Evolutionary conservation across 139 green algal genomes (phyloP), one percentile per base, ranked within the genome.

Genomic region (Chlorella sp.): DNA sequence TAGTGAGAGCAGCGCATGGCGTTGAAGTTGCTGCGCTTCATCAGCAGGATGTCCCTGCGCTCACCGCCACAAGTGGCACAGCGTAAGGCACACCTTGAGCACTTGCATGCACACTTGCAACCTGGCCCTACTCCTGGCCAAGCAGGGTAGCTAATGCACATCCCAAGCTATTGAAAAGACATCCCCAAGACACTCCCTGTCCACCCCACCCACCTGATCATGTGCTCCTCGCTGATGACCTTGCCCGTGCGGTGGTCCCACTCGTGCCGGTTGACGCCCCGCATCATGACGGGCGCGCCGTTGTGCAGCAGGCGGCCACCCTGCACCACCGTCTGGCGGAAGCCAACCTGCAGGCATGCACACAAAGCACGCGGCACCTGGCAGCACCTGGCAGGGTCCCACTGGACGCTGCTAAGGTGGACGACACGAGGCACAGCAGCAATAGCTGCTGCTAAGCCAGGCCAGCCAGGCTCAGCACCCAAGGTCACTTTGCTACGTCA

Each of bases 1-100:
- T 99, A 99, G 83, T 99, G 95, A 24, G 84, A 88, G 81, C 86
- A 92, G 34, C 95, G 87, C 60, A 98, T 88, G 14, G 95, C 92
- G 74, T 99, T 99, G 80, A 99, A 92, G 83, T 96, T 97, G 72
- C 89, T 59, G 14, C 82, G 86, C 86, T 99, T 99, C 84, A 99
- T 95, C 2, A 98, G 80, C 22, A 86, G 31, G 49, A 95, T 90
- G 84, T 99, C 95, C 2, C 85, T 5, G 61, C 61, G 23, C 88
- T 34, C 86, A 91, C 5, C 31, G 31, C 31, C 10, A 26, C 42
- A 55, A 55, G 42, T 55, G n/a, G n/a, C n/a, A n/a, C n/a, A n/a
- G n/a, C n/a, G n/a, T n/a, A n/a, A n/a, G n/a, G n/a, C n/a, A n/a
- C n/a, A n/a, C n/a, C n/a, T n/a, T n/a, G n/a, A n/a, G n/a, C n/a